These are phyloP conservation scores for Stephania yunnanensis DNA, from an alignment of 164 flowering plant species.

Conservation along the genomic window DNA sequence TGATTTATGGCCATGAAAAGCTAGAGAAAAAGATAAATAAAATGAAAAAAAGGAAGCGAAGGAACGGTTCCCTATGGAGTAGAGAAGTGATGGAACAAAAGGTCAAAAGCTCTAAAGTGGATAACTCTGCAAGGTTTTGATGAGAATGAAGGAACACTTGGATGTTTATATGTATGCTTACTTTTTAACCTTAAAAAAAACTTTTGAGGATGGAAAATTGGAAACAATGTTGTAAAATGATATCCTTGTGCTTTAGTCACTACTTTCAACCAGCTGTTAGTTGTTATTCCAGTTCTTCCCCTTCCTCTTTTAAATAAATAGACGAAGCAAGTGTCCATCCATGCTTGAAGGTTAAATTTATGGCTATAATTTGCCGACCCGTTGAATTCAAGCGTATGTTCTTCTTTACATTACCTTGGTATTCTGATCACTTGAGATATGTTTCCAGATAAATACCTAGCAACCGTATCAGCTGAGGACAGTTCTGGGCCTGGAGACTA, in stretches of 20 bases:
- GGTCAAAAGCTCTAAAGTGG: too few species aligned
- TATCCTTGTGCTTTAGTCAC: too few species aligned
- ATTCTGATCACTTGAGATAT: conserved; percentile 12
- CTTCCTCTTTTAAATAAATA: neutral
- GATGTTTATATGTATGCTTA: neutral
- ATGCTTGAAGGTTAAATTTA: neutral
- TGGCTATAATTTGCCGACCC: neutral
- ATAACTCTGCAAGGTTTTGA: too few species aligned
- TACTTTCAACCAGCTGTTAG: too few species aligned
- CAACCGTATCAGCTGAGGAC: conserved; percentile 43
- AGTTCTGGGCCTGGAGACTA: conserved; percentile 41
- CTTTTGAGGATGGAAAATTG: neutral
- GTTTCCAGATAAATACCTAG: conserved; percentile 63
- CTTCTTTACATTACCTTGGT: neutral
- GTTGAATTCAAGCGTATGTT: neutral
- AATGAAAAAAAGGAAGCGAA: too few species aligned
- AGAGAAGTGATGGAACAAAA: too few species aligned
- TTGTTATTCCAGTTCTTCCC: neutral
- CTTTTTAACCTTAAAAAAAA: too few species aligned
- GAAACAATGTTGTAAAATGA: neutral
- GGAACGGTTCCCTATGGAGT: too few species aligned
- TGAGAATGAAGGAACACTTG: too few species aligned
- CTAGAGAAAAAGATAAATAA: too few species aligned
- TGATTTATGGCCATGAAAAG: too few species aligned
- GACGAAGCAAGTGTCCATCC: neutral